Conservation (phyloP, 441 rosid genomes). For the Capsella rubella region DNA sequence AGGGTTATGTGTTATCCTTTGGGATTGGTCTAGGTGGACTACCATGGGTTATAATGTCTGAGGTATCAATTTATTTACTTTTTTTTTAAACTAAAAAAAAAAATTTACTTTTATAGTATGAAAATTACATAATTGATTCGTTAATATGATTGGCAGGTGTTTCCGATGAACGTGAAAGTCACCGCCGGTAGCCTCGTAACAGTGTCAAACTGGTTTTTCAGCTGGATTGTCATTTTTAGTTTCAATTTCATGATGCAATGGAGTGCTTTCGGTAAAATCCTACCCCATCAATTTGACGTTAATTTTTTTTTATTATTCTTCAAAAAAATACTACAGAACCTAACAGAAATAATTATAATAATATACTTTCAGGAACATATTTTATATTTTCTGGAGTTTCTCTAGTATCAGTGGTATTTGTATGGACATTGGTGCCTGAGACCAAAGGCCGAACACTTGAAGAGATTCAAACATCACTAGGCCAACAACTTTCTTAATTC, state of each 20-base stretch:
- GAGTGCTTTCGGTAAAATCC: conserved; percentile 50
- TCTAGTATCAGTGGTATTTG: conserved; percentile 13
- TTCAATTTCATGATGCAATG: conserved; percentile 52
- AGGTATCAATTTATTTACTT: conserved; percentile 33
- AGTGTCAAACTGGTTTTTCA: conserved; percentile 50
- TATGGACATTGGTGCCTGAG: conserved; percentile 43
- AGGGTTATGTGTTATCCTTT: conserved; percentile 41
- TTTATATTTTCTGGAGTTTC: conserved; percentile 40
- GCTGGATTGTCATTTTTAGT: conserved; percentile 49
- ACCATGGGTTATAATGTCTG: conserved; percentile 50
- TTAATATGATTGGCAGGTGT: conserved; percentile 38
- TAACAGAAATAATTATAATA: background rate
- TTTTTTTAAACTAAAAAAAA: background rate
- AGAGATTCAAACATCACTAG: conserved; percentile 43
- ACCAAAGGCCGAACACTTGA: conserved; percentile 46
- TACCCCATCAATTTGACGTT: background rate
- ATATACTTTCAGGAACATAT: conserved; percentile 32
- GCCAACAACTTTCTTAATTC: background rate
- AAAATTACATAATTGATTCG: background rate
- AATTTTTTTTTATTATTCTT: background rate
- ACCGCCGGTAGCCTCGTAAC: conserved; percentile 53
- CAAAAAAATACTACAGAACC: background rate
- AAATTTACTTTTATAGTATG: background rate
- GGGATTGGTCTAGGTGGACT: conserved; percentile 47
- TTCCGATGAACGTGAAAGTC: conserved; percentile 51